phyloP scores from a whole-genome alignment of 345 rosid genomes.

The Aegle marmelos region DNA sequence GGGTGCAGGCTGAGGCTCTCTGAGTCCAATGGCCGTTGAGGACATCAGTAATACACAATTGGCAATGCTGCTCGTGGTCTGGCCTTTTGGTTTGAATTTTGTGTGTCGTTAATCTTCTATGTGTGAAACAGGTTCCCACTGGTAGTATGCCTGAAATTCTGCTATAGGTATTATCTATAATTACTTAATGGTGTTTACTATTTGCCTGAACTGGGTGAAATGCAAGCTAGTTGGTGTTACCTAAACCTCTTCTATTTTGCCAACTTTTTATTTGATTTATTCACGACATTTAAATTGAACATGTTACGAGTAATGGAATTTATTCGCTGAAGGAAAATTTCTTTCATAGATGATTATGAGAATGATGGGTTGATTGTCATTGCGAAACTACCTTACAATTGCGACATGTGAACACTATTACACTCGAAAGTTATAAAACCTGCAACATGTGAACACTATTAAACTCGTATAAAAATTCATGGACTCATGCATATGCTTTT shows the following conservation, averaged over 20 bases:
- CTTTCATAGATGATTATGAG: no score
- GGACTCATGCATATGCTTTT: no score
- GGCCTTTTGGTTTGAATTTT: not conserved
- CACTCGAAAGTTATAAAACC: no score
- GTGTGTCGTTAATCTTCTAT: not conserved
- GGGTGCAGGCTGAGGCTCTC: slow-evolving; percentile 50
- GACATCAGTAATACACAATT: not conserved
- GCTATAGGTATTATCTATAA: slow-evolving; percentile 21
- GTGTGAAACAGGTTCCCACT: not conserved
- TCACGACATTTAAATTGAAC: no score
- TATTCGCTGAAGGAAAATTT: no score
- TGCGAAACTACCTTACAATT: no score
- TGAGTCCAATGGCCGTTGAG: slow-evolving; percentile 41
- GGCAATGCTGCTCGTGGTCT: not conserved
- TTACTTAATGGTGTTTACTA: slow-evolving; percentile 8
- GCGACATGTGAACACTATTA: no score
- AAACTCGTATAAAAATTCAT: no score
- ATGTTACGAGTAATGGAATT: no score
- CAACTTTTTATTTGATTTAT: no score
- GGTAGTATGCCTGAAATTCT: slow-evolving; percentile 14
- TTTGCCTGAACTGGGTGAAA: slow-evolving; percentile 11
- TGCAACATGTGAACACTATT: no score
- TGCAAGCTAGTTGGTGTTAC: slow-evolving; percentile 5
- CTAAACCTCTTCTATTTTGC: slow-evolving; percentile 17
- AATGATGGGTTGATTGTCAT: no score